Conservation (phyloP, 2,329 filamentous ascomycete species). For the Keithomyces neogunnii region DNA sequence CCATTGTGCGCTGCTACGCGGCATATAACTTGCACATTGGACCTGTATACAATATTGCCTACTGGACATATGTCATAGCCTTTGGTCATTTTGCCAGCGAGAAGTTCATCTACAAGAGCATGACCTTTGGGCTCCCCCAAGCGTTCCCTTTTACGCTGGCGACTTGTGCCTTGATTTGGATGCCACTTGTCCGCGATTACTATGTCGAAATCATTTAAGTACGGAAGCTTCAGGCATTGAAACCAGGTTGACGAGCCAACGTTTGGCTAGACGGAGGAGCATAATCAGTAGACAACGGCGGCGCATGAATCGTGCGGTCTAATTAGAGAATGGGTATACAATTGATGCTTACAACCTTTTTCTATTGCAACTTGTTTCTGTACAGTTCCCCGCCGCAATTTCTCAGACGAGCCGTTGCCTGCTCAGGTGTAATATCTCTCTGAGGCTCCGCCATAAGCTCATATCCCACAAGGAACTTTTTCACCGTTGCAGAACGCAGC, state of each 20-base stretch:
- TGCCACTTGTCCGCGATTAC: constrained; percentile 57
- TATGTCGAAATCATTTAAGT: constrained; percentile 47
- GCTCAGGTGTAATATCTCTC: constrained; percentile 93
- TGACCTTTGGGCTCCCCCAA: constrained; percentile 52
- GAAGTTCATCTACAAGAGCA: constrained; percentile 70
- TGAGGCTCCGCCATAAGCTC: constrained; percentile 98
- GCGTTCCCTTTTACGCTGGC: constrained; percentile 47
- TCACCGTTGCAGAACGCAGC: constrained; percentile 82
- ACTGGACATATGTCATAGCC: constrained; percentile 76
- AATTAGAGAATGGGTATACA: not conserved
- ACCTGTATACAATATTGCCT: constrained; percentile 67
- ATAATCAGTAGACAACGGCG: too few species aligned
- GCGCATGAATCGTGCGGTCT: too few species aligned
- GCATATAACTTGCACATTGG: constrained; percentile 71
- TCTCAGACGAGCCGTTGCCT: constrained; percentile 72
- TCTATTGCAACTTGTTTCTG: constrained; percentile 43
- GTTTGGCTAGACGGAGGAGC: too few species aligned
- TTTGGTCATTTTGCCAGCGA: constrained; percentile 72
- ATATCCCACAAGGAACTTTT: constrained; percentile 94
- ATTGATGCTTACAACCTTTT: not conserved
- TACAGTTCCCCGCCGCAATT: constrained; percentile 77
- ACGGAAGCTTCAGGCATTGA: not conserved
- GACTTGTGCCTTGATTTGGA: constrained; percentile 47
- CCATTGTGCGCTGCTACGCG: constrained; percentile 71
- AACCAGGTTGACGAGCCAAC: too few species aligned